Percentiles rank a stretch among this genome's conserved stretches.
Evolutionary conservation across 768 basidiomycete genomes (phyloP).

Genomic region (Termitomyces bulborhizus): DNA sequence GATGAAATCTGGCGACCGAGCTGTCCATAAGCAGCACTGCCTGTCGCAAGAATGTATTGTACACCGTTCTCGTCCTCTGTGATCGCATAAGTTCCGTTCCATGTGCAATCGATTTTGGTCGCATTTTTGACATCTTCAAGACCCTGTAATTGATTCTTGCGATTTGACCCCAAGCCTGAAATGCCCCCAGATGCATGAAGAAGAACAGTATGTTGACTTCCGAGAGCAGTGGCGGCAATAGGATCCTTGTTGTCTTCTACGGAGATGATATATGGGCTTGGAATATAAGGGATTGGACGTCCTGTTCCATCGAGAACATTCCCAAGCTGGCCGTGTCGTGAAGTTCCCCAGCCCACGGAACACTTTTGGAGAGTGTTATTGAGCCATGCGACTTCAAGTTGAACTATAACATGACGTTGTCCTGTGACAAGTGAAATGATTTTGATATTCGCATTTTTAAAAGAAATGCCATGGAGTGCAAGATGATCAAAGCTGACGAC

Average conservation of each 20-base stretch:
- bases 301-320: conserved; percentile 14
- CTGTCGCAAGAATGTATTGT: conserved; percentile 32
- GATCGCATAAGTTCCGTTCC: conserved; percentile 59
- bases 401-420: conserved; percentile 64
- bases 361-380: conserved; percentile 16
- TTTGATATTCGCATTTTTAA: conserved; percentile 16
- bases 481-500: conserved; percentile 38
- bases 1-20: conserved; percentile 26
- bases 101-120: conserved; percentile 47
- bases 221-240: conserved; percentile 29
- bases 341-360: conserved; percentile 72
- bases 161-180: conserved; percentile 59
- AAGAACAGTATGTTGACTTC: conserved; percentile 40
- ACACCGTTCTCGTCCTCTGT: conserved; percentile 14
- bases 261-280: conserved; percentile 30
- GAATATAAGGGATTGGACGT: conserved; percentile 22
- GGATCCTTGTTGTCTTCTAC: conserved; percentile 22
- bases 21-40: conserved; percentile 7
- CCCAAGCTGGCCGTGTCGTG: conserved; percentile 56
- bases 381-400: conserved; percentile 24
- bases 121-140: conserved; percentile 25
- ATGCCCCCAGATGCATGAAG: conserved; percentile 53
- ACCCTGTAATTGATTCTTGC: conserved; percentile 52
- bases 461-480: conserved; percentile 16
- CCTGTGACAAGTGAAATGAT: conserved; percentile 53